These are phyloP conservation scores for Lizanozyma gosingica DNA, from an alignment of 1,139 yeast genomes.

Conservation along the genomic window DNA sequence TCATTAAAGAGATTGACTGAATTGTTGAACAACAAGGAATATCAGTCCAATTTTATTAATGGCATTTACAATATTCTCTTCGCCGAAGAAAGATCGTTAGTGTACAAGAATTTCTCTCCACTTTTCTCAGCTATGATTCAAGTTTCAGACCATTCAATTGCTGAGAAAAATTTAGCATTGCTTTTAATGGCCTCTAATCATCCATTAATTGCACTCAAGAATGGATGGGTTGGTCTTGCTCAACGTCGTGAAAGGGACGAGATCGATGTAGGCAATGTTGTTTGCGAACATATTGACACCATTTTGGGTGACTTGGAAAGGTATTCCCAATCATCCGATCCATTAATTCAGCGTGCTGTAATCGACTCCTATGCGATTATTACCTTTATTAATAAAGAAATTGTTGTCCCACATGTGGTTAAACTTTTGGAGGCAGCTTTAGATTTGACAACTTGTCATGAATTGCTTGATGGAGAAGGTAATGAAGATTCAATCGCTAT, in stretches of 20 bases:
- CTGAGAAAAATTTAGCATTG: conserved; percentile 23
- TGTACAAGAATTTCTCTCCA: conserved; percentile 24
- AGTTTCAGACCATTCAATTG: conserved; percentile 14
- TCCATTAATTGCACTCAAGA: conserved; percentile 28
- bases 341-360: conserved; percentile 33
- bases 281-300: conserved; percentile 30
- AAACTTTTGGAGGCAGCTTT: conserved; percentile 34
- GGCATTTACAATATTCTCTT: conserved; percentile 9
- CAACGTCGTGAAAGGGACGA: conserved; percentile 60
- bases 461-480: conserved; percentile 29
- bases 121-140: conserved; percentile 40
- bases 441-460: conserved; percentile 15
- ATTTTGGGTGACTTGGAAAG: conserved; percentile 16
- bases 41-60: conserved; percentile 11
- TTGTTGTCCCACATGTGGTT: conserved; percentile 45
- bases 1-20: conserved; percentile 20
- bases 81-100: conserved; percentile 13
- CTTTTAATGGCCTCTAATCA: conserved; percentile 54
- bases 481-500: conserved; percentile 33
- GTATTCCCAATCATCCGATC: conserved; percentile 14
- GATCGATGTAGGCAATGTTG: conserved; percentile 39
- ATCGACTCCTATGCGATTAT: conserved; percentile 53
- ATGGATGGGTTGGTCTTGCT: conserved; percentile 77
- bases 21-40: conserved; percentile 12
- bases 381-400: conserved; percentile 61